Base-by-base conservation (phyloP, 768 basidiomycete genomes). In the Coprinopsis strossmayeri region DNA sequence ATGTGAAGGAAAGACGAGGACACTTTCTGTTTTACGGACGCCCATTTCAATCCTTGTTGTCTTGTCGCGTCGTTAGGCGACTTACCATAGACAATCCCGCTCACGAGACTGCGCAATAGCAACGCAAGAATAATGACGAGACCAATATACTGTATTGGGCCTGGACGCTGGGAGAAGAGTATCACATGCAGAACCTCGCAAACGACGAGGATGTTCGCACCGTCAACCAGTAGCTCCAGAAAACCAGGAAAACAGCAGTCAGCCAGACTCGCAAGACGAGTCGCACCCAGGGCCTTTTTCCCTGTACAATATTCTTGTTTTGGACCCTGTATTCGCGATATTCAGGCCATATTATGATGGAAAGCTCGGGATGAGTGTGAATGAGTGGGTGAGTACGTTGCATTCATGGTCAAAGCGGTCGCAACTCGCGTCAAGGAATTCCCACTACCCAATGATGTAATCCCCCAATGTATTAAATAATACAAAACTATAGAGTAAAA, bases 21-120 rank as follows among this genome's bases (percentile, higher is more conserved):
- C 66, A 17, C 85, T 87, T 65, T 91, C 88, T 90, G 37, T 7
- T n/a, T n/a, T n/a, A n/a, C n/a, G n/a, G n/a, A n/a, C n/a, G n/a
- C n/a, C n/a, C n/a, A n/a, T 4, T 27, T 15, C 23, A 5, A 20
- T 5, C 30, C 23, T 3, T 27, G 15, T n/a, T 32, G 5, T 11
- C n/a, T n/a, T n/a, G n/a, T n/a, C n/a, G n/a, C n/a, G n/a, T n/a
- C 13, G 37, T 17, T 10, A 13, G 20, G 11, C 9, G 11, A 42
- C 49, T 4, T 13, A 50, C 49, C 49, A 37, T 44, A 34, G 10
- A 37, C 11, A 1, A 50, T 20, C 5, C 21, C 24, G 10, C 23
- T 25, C 23, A 24, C 10, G 4, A 35, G n/a, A 20, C 18, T 24
- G 17, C 21, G 28, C 21, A 35, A n/a, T 5, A 50, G 23, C n/a